Percentiles rank a stretch among this genome's conserved stretches.
Evolutionary conservation across 768 basidiomycete species (phyloP).

Genomic region (Cyclocybe cylindracea): DNA sequence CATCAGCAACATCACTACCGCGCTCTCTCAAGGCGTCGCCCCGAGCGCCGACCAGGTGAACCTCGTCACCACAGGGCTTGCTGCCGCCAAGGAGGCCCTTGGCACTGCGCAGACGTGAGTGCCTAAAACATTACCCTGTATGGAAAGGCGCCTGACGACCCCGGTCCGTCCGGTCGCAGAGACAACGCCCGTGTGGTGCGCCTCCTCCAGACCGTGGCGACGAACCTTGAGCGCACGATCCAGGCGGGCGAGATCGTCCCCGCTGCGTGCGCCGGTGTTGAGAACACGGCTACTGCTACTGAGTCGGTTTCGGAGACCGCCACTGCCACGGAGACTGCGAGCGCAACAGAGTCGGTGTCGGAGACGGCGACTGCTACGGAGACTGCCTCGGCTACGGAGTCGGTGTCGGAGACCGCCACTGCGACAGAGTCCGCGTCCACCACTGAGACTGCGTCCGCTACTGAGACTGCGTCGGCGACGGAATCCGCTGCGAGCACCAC

Average conservation of each 20-base stretch:
- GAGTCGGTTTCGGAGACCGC: too few relatives aligned
- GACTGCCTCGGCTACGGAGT: too few relatives aligned
- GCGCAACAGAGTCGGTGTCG: too few relatives aligned
- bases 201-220: not conserved
- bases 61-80: slow-evolving; percentile 6
- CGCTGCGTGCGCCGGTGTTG: too few relatives aligned
- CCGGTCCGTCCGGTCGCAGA: too few relatives aligned
- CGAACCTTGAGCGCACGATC: not conserved
- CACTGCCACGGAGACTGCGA: too few relatives aligned
- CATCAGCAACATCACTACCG: slow-evolving; percentile 2
- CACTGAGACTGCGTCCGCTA: not conserved
- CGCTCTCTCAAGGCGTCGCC: slow-evolving; percentile 3
- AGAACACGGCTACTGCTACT: too few relatives aligned
- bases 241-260: too few relatives aligned
- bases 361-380: too few relatives aligned
- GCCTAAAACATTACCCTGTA: not conserved
- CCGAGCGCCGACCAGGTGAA: slow-evolving; percentile 2
- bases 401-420: too few relatives aligned
- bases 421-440: too few relatives aligned
- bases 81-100: slow-evolving; percentile 7
- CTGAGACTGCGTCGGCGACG: not conserved
- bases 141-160: too few relatives aligned
- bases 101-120: not conserved
- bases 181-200: not conserved
- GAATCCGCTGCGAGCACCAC: not conserved